These are phyloP conservation scores for Mycosphaerella arachidis DNA, from an alignment of 2,329 filamentous ascomycete genomes.

Conservation along the genomic window DNA sequence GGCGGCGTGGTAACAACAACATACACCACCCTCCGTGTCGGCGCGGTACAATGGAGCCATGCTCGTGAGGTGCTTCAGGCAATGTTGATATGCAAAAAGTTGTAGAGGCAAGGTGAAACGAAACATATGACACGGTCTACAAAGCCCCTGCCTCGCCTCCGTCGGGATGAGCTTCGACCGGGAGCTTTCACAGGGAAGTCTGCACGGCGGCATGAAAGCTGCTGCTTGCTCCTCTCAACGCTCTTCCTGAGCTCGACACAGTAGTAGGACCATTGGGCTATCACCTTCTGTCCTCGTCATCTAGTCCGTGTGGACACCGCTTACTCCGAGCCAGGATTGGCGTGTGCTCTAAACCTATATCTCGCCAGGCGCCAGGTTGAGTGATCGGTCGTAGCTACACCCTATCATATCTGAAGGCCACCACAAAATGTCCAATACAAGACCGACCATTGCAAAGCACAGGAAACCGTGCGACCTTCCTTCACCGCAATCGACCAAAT, in stretches of 20 bases:
- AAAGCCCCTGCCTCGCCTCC: not conserved
- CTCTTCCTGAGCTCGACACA: not conserved
- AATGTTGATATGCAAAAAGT: not conserved
- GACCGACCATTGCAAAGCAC: slow-evolving; percentile 18
- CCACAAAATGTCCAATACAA: not conserved
- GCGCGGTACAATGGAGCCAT: not conserved
- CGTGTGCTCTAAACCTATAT: not conserved
- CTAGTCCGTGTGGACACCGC: not conserved
- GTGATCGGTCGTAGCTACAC: not conserved
- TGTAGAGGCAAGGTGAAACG: not conserved
- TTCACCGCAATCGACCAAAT: slow-evolving; percentile 34
- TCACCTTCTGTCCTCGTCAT: not conserved
- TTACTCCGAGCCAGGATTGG: not conserved
- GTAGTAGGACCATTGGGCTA: not conserved
- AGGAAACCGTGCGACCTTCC: slow-evolving; percentile 24
- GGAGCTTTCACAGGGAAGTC: not conserved
- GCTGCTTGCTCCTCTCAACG: not conserved
- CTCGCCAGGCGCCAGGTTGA: not conserved
- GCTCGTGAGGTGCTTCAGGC: not conserved
- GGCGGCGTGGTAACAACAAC: not conserved
- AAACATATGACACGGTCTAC: not conserved
- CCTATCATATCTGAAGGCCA: not conserved
- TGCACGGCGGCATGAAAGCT: not conserved
- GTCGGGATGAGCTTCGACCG: not conserved
- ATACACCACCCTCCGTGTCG: not conserved